Conservation (phyloP, 208 protist genomes). For the Trypanosoma theileri region DNA sequence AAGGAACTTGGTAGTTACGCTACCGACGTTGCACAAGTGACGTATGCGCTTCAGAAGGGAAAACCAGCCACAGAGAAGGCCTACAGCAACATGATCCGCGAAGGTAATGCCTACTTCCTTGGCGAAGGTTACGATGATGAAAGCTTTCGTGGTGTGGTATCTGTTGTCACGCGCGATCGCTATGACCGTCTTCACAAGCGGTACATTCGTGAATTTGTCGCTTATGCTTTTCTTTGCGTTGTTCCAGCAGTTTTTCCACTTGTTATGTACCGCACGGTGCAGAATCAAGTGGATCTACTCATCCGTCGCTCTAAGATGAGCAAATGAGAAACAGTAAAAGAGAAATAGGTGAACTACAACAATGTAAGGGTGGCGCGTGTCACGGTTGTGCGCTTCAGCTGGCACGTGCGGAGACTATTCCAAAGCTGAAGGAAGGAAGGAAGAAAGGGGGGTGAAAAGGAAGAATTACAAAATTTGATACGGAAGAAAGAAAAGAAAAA, state of each 20-base stretch:
- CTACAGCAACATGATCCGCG: constrained; percentile 84
- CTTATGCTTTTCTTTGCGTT: constrained; percentile 79
- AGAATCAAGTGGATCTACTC: constrained; percentile 65
- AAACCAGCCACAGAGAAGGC: constrained; percentile 46
- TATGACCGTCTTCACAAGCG: constrained; percentile 80
- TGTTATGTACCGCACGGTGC: constrained; percentile 78
- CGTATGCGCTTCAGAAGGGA: constrained; percentile 73
- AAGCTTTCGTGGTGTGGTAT: constrained; percentile 78
- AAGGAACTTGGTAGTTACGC: constrained; percentile 65
- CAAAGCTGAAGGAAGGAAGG: not conserved
- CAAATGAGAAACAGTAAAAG: constrained; percentile 28
- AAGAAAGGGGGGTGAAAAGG: constrained; percentile 1
- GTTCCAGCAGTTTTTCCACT: constrained; percentile 71
- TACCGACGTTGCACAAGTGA: constrained; percentile 63
- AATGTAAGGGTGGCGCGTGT: too few species aligned
- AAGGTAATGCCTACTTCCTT: constrained; percentile 71
- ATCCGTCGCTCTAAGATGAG: constrained; percentile 61
- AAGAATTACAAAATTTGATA: not conserved
- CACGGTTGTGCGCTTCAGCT: too few species aligned
- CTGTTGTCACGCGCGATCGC: constrained; percentile 78
- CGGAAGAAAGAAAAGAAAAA: not conserved
- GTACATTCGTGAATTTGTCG: constrained; percentile 72
- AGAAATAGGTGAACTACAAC: too few species aligned
- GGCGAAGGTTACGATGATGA: constrained; percentile 78
- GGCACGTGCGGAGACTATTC: not conserved